Evolutionary conservation across 73 alveolate species (phyloP).

Genomic region (Symbiodinium natans): DNA sequence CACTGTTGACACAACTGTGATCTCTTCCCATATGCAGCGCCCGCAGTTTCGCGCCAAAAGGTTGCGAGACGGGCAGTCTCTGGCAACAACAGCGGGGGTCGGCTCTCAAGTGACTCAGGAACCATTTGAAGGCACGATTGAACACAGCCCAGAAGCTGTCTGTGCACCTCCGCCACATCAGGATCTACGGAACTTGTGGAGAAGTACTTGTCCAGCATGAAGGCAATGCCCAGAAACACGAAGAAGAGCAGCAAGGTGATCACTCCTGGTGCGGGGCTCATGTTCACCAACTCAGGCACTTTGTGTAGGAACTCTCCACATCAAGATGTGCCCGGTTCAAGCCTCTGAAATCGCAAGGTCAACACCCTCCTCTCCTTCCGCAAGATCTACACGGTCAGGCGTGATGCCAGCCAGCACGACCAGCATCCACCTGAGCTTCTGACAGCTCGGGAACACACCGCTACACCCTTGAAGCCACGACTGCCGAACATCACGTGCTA

Average conservation of each 20-base stretch:
- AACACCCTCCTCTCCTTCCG: slow-evolving; percentile 10
- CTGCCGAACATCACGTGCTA: no score
- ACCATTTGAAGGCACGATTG: no score
- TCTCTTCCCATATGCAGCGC: no score
- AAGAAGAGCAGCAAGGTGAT: slow-evolving; percentile 45
- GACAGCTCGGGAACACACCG: not conserved
- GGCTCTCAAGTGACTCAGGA: no score
- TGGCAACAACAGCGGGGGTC: no score
- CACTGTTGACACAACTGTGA: no score
- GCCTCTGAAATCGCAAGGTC: not conserved
- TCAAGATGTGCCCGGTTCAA: not conserved
- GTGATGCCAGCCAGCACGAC: slow-evolving; percentile 45
- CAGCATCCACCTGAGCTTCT: slow-evolving; percentile 38
- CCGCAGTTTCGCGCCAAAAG: no score
- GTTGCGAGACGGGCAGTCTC: no score
- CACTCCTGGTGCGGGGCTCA: slow-evolving; percentile 20
- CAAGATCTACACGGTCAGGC: slow-evolving; percentile 24
- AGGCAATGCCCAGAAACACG: slow-evolving; percentile 62
- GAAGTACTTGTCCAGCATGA: slow-evolving; percentile 45
- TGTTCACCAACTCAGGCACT: not conserved
- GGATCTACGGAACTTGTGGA: not conserved
- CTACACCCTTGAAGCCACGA: no score
- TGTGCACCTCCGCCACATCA: slow-evolving; percentile 62
- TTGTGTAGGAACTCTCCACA: not conserved
- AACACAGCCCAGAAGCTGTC: slow-evolving; percentile 26